Evolutionary conservation across 139 green algal species (phyloP).

Genomic region (Dunaliella sp.): DNA sequence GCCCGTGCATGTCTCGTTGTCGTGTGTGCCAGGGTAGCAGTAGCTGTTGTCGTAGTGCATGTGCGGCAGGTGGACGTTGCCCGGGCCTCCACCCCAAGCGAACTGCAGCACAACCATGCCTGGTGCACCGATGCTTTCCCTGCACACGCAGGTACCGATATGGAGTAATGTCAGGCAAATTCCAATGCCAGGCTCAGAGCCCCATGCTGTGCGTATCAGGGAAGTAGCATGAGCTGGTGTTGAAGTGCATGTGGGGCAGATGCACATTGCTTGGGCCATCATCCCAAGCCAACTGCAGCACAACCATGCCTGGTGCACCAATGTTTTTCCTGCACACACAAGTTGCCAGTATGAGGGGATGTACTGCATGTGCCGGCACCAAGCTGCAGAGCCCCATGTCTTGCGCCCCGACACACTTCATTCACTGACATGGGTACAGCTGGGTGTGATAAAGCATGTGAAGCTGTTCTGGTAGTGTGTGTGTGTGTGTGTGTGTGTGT

Average conservation of each 20-base stretch:
- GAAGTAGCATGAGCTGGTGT: conserved; percentile 86
- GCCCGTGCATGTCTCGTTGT: conserved; percentile 93
- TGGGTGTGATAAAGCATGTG: too few species aligned
- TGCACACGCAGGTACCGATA: conserved; percentile 20
- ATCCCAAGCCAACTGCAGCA: conserved; percentile 97
- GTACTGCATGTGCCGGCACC: too few species aligned
- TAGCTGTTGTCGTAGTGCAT: conserved; percentile 96
- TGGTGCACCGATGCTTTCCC: conserved; percentile 81
- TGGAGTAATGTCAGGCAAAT: too few species aligned
- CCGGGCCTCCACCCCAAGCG: conserved; percentile 83
- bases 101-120: conserved; percentile 99
- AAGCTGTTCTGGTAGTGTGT: too few species aligned
- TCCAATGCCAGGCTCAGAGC: too few species aligned
- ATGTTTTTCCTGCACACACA: conserved; percentile 71
- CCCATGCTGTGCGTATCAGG: too few species aligned
- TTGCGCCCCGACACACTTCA: too few species aligned
- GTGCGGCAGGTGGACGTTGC: conserved; percentile 95
- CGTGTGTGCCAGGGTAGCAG: conserved; percentile 84
- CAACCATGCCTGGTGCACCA: conserved; percentile 93
- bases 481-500: too few species aligned
- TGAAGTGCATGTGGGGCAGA: conserved; percentile 94
- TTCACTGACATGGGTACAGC: too few species aligned
- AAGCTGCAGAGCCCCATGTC: too few species aligned
- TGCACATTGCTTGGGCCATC: conserved; percentile 86
- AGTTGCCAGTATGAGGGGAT: too few species aligned